These are phyloP conservation scores for Jaenimonas drosophilae DNA, from an alignment of 208 protist species.

Conservation along the genomic window DNA sequence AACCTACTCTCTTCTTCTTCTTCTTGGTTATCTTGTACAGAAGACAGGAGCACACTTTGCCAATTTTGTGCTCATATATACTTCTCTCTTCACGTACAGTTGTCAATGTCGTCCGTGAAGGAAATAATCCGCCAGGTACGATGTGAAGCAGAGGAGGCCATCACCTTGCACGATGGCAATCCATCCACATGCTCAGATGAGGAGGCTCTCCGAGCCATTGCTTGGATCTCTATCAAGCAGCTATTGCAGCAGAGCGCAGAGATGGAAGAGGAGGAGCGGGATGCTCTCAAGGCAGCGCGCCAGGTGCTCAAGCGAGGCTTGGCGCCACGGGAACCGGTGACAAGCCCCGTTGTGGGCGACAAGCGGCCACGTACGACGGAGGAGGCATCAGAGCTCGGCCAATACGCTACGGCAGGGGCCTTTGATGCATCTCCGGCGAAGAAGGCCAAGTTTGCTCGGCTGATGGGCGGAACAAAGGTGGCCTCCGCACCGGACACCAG, in stretches of 20 bases:
- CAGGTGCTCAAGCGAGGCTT: conserved; percentile 26
- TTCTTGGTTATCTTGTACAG: background rate
- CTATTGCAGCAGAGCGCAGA: conserved; percentile 2
- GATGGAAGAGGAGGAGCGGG: background rate
- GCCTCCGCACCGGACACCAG: background rate
- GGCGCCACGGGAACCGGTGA: conserved; percentile 5
- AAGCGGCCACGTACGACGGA: conserved; percentile 10
- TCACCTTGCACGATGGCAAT: too few relatives aligned
- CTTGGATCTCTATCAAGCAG: too few relatives aligned
- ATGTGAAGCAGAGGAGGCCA: too few relatives aligned
- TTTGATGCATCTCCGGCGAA: conserved; percentile 49
- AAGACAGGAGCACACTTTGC: too few relatives aligned
- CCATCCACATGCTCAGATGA: too few relatives aligned
- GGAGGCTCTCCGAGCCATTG: too few relatives aligned
- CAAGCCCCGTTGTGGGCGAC: background rate
- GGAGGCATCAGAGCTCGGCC: conserved; percentile 35
- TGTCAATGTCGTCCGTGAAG: too few relatives aligned
- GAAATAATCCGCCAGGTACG: too few relatives aligned
- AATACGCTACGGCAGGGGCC: conserved; percentile 46
- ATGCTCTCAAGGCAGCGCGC: conserved; percentile 27
- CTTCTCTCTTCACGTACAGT: too few relatives aligned
- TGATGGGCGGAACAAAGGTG: conserved; percentile 73
- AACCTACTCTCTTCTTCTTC: conserved; percentile 2
- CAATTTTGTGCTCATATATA: too few relatives aligned
- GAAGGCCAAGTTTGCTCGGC: conserved; percentile 58